A percentile compares a stretch with the other conserved stretches of the same genome.
Conservation (phyloP, 106 monocot species). For the Xerophyta viscosa region DNA sequence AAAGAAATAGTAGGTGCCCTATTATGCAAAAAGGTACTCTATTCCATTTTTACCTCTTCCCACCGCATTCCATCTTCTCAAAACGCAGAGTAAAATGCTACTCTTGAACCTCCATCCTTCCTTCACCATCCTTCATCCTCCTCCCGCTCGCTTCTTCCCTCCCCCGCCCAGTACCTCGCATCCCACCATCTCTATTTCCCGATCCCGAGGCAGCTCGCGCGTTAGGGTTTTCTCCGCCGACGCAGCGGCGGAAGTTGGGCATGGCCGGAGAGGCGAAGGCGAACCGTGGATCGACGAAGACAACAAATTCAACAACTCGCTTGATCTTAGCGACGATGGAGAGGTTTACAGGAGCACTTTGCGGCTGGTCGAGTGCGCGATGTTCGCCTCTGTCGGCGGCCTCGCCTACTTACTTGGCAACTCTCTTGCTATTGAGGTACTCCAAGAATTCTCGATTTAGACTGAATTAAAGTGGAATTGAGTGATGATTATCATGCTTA, state of each 20-base stretch:
- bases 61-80: too few relatives aligned
- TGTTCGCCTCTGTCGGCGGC: conserved; percentile 86
- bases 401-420: conserved; percentile 90
- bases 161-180: not conserved
- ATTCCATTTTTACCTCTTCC: too few relatives aligned
- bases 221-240: not conserved
- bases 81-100: too few relatives aligned
- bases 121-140: not conserved
- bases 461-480: not conserved
- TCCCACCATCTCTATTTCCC: not conserved
- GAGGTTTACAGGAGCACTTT: conserved; percentile 61
- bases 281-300: conserved; percentile 1
- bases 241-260: too few relatives aligned
- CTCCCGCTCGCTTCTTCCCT: not conserved
- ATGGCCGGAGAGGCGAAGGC: conserved; percentile 1
- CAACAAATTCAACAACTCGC: not conserved
- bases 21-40: too few relatives aligned
- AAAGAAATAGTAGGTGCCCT: too few relatives aligned
- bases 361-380: conserved; percentile 93
- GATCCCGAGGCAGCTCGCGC: not conserved
- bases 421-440: conserved; percentile 79
- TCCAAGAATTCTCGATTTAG: not conserved
- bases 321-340: conserved; percentile 49
- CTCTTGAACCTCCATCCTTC: too few relatives aligned
- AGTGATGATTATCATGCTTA: not conserved